phyloP scores from a whole-genome alignment of 345 rosid species.

The Eucalyptus victrix region DNA sequence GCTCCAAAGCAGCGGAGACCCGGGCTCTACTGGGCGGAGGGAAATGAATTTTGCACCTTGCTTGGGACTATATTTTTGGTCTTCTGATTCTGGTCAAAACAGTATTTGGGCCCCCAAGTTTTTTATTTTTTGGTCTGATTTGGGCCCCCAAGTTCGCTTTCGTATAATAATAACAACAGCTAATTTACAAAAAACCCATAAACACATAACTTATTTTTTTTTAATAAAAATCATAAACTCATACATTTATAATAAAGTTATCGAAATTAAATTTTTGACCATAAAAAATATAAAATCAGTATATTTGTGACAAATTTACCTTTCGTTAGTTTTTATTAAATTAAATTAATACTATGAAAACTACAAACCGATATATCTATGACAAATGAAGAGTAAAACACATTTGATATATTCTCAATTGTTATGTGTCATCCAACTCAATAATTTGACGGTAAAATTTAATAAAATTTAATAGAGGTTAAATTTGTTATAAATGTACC shows the following conservation, averaged over 20 bases:
- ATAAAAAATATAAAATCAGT: fast-evolving
- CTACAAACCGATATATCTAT: fast-evolving
- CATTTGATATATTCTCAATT: fast-evolving
- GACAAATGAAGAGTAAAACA: background rate
- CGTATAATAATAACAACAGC: no score
- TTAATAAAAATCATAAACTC: fast-evolving
- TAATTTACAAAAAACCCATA: no score
- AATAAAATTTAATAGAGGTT: fast-evolving
- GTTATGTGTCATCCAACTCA: fast-evolving
- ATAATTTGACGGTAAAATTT: fast-evolving
- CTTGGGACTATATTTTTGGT: background rate
- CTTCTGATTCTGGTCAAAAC: background rate
- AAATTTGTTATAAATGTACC: fast-evolving
- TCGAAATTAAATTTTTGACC: fast-evolving
- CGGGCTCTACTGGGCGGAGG: background rate
- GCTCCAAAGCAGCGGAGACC: no score
- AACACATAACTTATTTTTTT: no score
- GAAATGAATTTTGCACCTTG: background rate
- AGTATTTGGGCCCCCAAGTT: background rate
- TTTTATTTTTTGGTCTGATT: no score
- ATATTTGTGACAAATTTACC: no score
- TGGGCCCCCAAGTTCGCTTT: background rate
- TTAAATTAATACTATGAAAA: fast-evolving
- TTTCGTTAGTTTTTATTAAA: fast-evolving
- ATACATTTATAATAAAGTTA: no score